Evolutionary conservation across 768 basidiomycete genomes (phyloP).

Genomic region (Chalciporus chontae): DNA sequence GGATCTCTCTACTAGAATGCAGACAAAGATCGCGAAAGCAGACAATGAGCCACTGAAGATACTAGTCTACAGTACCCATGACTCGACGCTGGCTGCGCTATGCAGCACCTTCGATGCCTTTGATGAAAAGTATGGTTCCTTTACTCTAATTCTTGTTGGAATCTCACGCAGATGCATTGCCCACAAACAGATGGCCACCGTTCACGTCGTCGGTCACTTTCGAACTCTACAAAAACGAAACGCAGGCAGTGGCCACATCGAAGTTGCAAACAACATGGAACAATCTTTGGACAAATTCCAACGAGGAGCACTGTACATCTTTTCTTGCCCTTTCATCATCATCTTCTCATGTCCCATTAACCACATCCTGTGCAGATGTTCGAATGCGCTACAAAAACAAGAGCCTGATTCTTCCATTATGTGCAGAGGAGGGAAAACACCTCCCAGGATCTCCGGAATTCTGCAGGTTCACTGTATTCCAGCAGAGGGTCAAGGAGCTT

Average conservation of each 20-base stretch:
- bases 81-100: slow-evolving; percentile 65
- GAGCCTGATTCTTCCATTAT: slow-evolving; percentile 58
- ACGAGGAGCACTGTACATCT: slow-evolving; percentile 43
- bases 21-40: slow-evolving; percentile 46
- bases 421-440: slow-evolving; percentile 64
- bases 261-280: slow-evolving; percentile 42
- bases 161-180: background rate
- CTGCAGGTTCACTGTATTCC: slow-evolving; percentile 65
- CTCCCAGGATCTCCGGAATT: slow-evolving; percentile 68
- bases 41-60: slow-evolving; percentile 53
- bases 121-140: slow-evolving; percentile 55
- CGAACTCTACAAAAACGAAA: slow-evolving; percentile 57
- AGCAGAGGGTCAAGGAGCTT: slow-evolving; percentile 56
- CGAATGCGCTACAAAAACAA: slow-evolving; percentile 78
- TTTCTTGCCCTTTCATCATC: background rate
- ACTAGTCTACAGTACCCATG: slow-evolving; percentile 69
- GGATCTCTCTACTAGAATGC: slow-evolving; percentile 63
- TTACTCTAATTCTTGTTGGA: background rate
- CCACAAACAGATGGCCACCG: slow-evolving; percentile 57
- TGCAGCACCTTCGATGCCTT: slow-evolving; percentile 66
- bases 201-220: slow-evolving; percentile 74
- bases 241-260: slow-evolving; percentile 7
- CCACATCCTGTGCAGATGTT: slow-evolving; percentile 39
- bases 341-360: background rate
- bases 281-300: slow-evolving; percentile 32